These are phyloP conservation scores for Kregervanrija fluxuum DNA, from an alignment of 805 yeast species.

Conservation along the genomic window DNA sequence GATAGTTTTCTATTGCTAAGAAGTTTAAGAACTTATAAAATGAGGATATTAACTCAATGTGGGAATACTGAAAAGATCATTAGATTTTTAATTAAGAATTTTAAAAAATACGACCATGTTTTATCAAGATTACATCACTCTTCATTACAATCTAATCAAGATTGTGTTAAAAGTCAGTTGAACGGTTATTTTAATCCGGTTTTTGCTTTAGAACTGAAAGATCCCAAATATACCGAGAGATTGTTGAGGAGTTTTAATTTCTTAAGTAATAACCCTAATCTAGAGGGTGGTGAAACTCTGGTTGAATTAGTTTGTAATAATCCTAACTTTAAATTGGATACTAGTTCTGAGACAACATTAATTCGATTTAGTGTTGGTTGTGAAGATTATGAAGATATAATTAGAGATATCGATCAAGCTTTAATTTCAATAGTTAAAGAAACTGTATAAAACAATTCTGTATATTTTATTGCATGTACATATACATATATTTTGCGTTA, in stretches of 20 bases:
- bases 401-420: slow-evolving; percentile 39
- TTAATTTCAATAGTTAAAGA: slow-evolving; percentile 18
- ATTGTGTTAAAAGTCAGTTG: slow-evolving; percentile 33
- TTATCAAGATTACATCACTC: slow-evolving; percentile 35
- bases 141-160: slow-evolving; percentile 36
- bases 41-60: slow-evolving; percentile 42
- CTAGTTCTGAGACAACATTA: slow-evolving; percentile 17
- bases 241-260: slow-evolving; percentile 41
- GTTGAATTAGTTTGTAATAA: slow-evolving; percentile 37
- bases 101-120: slow-evolving; percentile 28
- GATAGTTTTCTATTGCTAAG: slow-evolving; percentile 41
- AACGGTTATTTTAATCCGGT: slow-evolving; percentile 40
- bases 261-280: slow-evolving; percentile 41
- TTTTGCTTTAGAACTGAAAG: slow-evolving; percentile 34
- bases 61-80: slow-evolving; percentile 37
- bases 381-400: slow-evolving; percentile 44
- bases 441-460: background rate
- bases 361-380: slow-evolving; percentile 47
- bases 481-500: background rate
- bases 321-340: slow-evolving; percentile 21
- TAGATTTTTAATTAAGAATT: slow-evolving; percentile 30
- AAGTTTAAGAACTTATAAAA: slow-evolving; percentile 43
- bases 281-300: slow-evolving; percentile 44
- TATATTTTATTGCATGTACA: background rate
- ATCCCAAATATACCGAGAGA: slow-evolving; percentile 30